These are phyloP conservation scores for Lactifluus hygrophoroides DNA, from an alignment of 768 basidiomycete genomes.

Conservation along the genomic window DNA sequence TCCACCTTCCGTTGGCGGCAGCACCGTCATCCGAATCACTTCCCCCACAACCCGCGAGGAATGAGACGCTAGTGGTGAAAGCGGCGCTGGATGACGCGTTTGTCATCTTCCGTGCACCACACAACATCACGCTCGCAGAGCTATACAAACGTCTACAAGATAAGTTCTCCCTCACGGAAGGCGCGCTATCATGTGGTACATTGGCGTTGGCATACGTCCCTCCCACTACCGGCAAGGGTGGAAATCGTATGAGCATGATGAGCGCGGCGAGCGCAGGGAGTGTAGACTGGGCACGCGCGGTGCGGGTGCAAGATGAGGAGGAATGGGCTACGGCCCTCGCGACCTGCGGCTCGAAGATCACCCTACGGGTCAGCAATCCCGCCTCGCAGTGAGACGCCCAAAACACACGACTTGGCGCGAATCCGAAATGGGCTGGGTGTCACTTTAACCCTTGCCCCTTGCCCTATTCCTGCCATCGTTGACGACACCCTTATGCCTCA, in stretches of 20 bases:
- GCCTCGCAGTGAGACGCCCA: not conserved
- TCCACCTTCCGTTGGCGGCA: not conserved
- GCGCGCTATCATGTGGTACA: constrained; percentile 40
- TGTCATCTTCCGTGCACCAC: constrained; percentile 50
- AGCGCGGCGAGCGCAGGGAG: constrained; percentile 16
- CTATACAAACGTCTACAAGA: constrained; percentile 51
- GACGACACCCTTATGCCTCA: too few species aligned
- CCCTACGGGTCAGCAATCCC: constrained; percentile 1
- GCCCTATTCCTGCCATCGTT: too few species aligned
- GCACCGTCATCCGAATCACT: not conserved
- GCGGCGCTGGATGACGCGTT: constrained; percentile 53
- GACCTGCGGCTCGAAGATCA: constrained; percentile 14
- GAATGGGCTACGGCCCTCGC: constrained; percentile 13
- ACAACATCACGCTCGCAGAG: constrained; percentile 39
- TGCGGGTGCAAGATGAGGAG: constrained; percentile 4
- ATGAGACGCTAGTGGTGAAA: constrained; percentile 45
- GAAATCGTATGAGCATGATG: constrained; percentile 3
- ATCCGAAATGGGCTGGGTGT: too few species aligned
- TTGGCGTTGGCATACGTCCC: constrained; percentile 52
- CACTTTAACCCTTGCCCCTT: too few species aligned
- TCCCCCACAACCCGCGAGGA: not conserved
- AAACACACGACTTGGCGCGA: not conserved
- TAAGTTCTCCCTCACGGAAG: constrained; percentile 59
- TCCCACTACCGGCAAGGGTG: constrained; percentile 25
- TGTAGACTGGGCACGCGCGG: not conserved